phyloP scores from a whole-genome alignment of 164 flowering plant genomes.

The Magnolia officinalis region DNA sequence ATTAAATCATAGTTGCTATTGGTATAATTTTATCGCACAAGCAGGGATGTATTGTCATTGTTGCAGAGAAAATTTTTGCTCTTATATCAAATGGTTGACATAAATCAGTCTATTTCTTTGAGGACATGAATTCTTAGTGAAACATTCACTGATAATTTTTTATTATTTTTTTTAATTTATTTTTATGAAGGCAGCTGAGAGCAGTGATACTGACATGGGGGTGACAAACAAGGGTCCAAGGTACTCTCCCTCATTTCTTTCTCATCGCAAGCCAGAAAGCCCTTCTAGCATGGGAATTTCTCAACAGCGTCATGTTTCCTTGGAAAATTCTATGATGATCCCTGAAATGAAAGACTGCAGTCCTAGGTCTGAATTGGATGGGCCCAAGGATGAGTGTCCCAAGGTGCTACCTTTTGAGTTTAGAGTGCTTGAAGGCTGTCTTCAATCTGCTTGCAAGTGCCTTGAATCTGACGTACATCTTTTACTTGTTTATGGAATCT shows the following conservation, averaged over 20 bases:
- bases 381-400: conserved; percentile 13
- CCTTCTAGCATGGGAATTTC: background rate
- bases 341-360: conserved; percentile 1
- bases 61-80: too few species aligned
- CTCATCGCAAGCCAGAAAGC: background rate
- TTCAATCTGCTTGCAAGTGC: conserved; percentile 41
- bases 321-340: background rate
- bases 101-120: background rate
- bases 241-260: background rate
- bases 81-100: background rate
- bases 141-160: too few species aligned
- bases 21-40: too few species aligned
- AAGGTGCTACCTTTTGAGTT: conserved; percentile 41
- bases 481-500: background rate
- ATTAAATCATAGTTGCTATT: too few species aligned
- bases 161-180: too few species aligned
- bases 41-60: too few species aligned
- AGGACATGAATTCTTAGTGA: too few species aligned
- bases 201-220: conserved; percentile 18
- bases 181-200: conserved; percentile 11
- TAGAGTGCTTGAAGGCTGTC: conserved; percentile 42
- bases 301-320: background rate
- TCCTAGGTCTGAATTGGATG: conserved; percentile 8
- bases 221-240: background rate
- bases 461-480: conserved; percentile 37